Evolutionary conservation across 2,329 filamentous ascomycete genomes (phyloP).

Genomic region (Byssochlamys sp.): DNA sequence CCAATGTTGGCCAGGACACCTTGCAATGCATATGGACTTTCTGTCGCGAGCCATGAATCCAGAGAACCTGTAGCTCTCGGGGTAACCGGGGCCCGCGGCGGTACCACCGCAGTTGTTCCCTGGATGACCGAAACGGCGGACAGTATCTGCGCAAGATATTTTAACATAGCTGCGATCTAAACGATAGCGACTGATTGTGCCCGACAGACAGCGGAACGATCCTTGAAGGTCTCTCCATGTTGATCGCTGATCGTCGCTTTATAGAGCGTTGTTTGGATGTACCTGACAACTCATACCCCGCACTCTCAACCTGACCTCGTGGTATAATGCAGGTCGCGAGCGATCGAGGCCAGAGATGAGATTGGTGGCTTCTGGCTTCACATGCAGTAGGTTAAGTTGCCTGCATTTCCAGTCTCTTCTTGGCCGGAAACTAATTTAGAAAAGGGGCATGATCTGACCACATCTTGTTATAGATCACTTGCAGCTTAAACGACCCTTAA

Average conservation of each 20-base stretch:
- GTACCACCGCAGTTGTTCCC: not conserved
- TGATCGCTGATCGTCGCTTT: not conserved
- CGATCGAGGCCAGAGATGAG: not conserved
- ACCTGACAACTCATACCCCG: not conserved
- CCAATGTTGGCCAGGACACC: conserved; percentile 50
- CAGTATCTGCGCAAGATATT: not conserved
- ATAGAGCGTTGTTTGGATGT: not conserved
- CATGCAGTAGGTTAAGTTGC: not conserved
- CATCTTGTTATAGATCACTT: not conserved
- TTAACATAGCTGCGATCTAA: not conserved
- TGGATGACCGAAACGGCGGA: not conserved
- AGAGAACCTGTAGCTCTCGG: conserved; percentile 11
- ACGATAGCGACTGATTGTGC: not conserved
- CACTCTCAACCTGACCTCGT: not conserved
- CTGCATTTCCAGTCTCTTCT: not conserved
- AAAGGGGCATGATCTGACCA: not conserved
- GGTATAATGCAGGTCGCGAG: not conserved
- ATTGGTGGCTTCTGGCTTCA: not conserved
- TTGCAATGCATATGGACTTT: conserved; percentile 44
- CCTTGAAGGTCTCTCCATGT: not conserved
- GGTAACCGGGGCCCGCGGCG: not conserved
- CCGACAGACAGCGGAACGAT: not conserved
- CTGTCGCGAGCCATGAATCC: conserved; percentile 32
- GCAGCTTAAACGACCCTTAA: not conserved
- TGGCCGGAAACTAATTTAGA: not conserved